Evolutionary conservation across 2,329 filamentous ascomycete species (phyloP).

Genomic region (Macroventuria anomochaeta): DNA sequence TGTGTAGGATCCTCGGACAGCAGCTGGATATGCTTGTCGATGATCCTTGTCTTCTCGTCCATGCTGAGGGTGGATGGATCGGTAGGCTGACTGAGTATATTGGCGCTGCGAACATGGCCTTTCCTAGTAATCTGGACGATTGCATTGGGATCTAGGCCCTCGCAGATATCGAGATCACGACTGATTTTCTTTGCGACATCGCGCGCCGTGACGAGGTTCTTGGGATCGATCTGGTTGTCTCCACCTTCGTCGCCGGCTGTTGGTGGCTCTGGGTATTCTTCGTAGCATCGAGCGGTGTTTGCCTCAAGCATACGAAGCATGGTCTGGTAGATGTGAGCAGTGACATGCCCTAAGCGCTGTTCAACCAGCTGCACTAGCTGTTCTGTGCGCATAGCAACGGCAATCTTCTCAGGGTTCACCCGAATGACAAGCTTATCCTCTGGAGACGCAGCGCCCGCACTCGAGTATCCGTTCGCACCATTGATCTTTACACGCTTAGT

Average conservation of each 20-base stretch:
- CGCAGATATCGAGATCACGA: slow-evolving; percentile 49
- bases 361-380: slow-evolving; percentile 76
- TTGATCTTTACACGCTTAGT: slow-evolving; percentile 44
- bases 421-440: slow-evolving; percentile 76
- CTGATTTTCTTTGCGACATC: slow-evolving; percentile 53
- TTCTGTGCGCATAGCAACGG: slow-evolving; percentile 81
- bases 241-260: slow-evolving; percentile 33
- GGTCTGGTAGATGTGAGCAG: slow-evolving; percentile 77
- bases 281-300: slow-evolving; percentile 70
- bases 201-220: slow-evolving; percentile 48
- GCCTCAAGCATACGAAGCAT: slow-evolving; percentile 74
- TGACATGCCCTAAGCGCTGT: slow-evolving; percentile 73
- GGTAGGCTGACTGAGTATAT: slow-evolving; percentile 33
- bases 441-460: slow-evolving; percentile 13
- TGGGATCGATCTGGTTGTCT: slow-evolving; percentile 41
- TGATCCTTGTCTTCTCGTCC: slow-evolving; percentile 41
- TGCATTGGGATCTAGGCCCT: slow-evolving; percentile 44
- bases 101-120: slow-evolving; percentile 30
- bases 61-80: slow-evolving; percentile 34
- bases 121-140: slow-evolving; percentile 32
- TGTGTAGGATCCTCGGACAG: slow-evolving; percentile 70
- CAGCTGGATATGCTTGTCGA: slow-evolving; percentile 76
- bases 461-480: slow-evolving; percentile 26
- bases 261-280: slow-evolving; percentile 53
- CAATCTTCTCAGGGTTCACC: slow-evolving; percentile 84